Conservation (phyloP, 768 basidiomycete species). For the Lentinula sp. region DNA sequence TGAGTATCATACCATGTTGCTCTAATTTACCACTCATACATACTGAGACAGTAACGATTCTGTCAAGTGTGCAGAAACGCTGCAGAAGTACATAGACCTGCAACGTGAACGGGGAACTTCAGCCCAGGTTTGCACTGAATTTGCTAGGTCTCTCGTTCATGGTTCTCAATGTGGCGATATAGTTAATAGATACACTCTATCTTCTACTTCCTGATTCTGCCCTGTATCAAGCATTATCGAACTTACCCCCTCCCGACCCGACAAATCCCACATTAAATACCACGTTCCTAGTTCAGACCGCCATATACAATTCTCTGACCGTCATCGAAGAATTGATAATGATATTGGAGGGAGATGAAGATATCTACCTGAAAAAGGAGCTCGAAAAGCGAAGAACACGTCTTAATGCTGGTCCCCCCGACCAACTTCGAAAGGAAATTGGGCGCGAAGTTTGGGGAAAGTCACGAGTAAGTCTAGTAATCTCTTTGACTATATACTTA, state of each 20-base stretch:
- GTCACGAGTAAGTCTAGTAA: constrained; percentile 45
- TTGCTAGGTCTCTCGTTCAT: not conserved
- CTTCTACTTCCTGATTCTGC: constrained; percentile 73
- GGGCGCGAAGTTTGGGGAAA: constrained; percentile 54
- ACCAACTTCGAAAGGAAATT: constrained; percentile 57
- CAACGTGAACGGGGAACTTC: constrained; percentile 56
- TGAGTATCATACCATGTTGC: constrained; percentile 24
- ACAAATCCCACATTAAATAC: constrained; percentile 65
- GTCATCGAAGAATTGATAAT: constrained; percentile 66
- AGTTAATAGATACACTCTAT: constrained; percentile 66
- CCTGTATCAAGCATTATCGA: constrained; percentile 53
- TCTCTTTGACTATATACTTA: not conserved
- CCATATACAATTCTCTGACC: constrained; percentile 66
- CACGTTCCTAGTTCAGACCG: constrained; percentile 48
- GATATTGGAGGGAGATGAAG: constrained; percentile 61
- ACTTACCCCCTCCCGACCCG: constrained; percentile 69
- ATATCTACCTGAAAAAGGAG: constrained; percentile 51
- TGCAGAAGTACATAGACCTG: constrained; percentile 72
- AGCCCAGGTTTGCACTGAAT: constrained; percentile 39
- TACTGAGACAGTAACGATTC: constrained; percentile 53
- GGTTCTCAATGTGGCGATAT: constrained; percentile 4
- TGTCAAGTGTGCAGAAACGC: constrained; percentile 69
- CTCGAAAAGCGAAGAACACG: constrained; percentile 74
- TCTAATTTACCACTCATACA: not conserved
- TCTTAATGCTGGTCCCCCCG: constrained; percentile 58